phyloP scores from a whole-genome alignment of 2,329 filamentous ascomycete genomes.

The Ramichloridium luteum region DNA sequence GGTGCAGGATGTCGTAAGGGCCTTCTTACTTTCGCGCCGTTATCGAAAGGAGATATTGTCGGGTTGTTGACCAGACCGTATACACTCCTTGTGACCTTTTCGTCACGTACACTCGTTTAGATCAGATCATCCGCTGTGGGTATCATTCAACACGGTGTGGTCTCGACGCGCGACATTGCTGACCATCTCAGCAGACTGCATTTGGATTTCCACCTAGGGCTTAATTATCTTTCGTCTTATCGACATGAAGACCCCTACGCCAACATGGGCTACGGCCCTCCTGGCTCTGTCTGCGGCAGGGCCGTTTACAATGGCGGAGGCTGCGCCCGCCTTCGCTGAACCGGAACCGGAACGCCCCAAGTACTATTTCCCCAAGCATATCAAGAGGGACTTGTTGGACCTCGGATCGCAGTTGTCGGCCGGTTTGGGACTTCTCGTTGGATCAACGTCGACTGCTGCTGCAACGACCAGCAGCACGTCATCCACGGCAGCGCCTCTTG shows the following conservation, averaged over 20 bases:
- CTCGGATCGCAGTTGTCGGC: not conserved
- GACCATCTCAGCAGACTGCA: too few species aligned
- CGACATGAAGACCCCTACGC: constrained; percentile 33
- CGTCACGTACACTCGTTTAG: constrained; percentile 43
- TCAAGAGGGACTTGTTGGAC: constrained; percentile 26
- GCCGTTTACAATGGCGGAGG: constrained; percentile 36
- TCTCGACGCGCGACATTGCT: too few species aligned
- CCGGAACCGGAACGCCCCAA: constrained; percentile 26
- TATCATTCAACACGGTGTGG: constrained; percentile 8
- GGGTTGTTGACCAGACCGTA: not conserved
- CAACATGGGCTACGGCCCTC: constrained; percentile 36
- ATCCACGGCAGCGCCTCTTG: too few species aligned
- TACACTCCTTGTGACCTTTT: constrained; percentile 20
- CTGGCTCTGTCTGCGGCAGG: constrained; percentile 33
- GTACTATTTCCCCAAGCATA: constrained; percentile 38
- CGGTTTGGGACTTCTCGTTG: not conserved
- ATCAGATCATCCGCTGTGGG: constrained; percentile 6
- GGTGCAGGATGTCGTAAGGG: too few species aligned
- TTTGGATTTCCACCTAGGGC: too few species aligned
- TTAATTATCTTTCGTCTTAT: too few species aligned
- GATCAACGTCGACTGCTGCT: not conserved
- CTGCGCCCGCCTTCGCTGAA: constrained; percentile 35
- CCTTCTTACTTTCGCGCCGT: too few species aligned
- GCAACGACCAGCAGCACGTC: too few species aligned
- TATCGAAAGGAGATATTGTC: not conserved